Evolutionary conservation across 1,284 basidiomycete species (phyloP).

Genomic region (Fomes fomentarius): DNA sequence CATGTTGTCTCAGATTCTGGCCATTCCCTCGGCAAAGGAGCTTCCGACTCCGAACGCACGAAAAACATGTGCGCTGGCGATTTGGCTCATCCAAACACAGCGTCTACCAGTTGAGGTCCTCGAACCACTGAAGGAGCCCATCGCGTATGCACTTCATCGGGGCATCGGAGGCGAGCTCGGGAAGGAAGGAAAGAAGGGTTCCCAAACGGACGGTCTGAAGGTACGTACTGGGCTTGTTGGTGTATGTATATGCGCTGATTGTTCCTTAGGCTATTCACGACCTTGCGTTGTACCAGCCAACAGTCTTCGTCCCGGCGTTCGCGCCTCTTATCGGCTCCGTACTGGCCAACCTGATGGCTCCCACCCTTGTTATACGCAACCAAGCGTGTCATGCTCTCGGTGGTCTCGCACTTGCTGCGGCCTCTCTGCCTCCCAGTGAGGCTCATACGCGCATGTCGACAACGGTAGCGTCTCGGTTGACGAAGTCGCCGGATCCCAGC

Average conservation of each 20-base stretch:
- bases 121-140: constrained; percentile 59
- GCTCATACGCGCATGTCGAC: constrained; percentile 56
- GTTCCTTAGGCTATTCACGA: constrained; percentile 68
- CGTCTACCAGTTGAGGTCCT: constrained; percentile 65
- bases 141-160: constrained; percentile 68
- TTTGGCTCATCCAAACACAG: constrained; percentile 72
- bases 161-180: constrained; percentile 83
- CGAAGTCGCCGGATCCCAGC: constrained; percentile 35
- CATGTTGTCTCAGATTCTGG: constrained; percentile 64
- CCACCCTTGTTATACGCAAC: constrained; percentile 59
- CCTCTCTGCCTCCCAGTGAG: constrained; percentile 47
- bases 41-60: constrained; percentile 79
- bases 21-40: constrained; percentile 66
- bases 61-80: constrained; percentile 78
- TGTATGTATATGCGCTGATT: constrained; percentile 17
- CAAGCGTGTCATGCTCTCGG: constrained; percentile 76
- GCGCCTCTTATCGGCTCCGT: constrained; percentile 60
- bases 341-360: constrained; percentile 62
- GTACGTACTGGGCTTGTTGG: constrained; percentile 36
- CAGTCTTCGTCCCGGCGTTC: constrained; percentile 67
- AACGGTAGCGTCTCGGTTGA: constrained; percentile 49
- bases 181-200: constrained; percentile 84
- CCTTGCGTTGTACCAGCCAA: constrained; percentile 60
- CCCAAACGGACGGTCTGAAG: constrained; percentile 73
- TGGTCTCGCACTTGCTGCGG: constrained; percentile 59